phyloP scores from a whole-genome alignment of 2,329 filamentous ascomycete species.

The Tolypocladium ophioglossoides region DNA sequence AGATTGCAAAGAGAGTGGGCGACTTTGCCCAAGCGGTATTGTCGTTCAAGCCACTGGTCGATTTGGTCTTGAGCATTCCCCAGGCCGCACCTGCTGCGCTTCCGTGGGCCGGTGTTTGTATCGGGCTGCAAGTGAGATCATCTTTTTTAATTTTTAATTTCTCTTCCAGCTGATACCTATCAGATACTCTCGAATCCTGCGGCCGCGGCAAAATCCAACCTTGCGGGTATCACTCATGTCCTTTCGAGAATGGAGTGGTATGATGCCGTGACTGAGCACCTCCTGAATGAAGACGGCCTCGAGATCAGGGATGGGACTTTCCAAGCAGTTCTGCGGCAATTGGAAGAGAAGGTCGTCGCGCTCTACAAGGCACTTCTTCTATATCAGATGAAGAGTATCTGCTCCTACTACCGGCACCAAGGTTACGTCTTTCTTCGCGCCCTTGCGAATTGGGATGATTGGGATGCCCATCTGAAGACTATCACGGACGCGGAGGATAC shows the following conservation, averaged over 20 bases:
- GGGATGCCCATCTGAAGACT: background rate
- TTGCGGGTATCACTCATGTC: background rate
- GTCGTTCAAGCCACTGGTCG: too few relatives aligned
- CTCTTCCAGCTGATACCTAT: too few relatives aligned
- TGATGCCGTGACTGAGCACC: background rate
- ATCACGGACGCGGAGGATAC: background rate
- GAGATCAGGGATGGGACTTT: background rate
- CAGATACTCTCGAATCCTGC: background rate
- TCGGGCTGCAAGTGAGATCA: background rate
- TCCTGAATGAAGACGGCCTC: background rate
- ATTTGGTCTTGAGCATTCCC: too few relatives aligned
- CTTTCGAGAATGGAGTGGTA: background rate
- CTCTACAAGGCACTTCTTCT: background rate
- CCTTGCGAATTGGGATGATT: background rate
- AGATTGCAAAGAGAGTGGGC: too few relatives aligned
- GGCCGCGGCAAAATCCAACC: background rate
- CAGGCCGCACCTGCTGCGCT: background rate
- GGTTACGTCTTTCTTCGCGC: background rate
- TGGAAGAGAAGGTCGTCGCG: background rate
- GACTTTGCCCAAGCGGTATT: too few relatives aligned
- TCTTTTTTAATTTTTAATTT: background rate
- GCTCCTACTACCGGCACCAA: background rate
- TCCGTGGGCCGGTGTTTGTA: background rate
- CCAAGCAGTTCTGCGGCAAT: background rate
- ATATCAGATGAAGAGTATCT: background rate